Percentiles rank a stretch among this genome's conserved stretches.
Evolutionary conservation across 176 grass and related monocot genomes (phyloP).

Genomic region (Urochloa ruziziensis): DNA sequence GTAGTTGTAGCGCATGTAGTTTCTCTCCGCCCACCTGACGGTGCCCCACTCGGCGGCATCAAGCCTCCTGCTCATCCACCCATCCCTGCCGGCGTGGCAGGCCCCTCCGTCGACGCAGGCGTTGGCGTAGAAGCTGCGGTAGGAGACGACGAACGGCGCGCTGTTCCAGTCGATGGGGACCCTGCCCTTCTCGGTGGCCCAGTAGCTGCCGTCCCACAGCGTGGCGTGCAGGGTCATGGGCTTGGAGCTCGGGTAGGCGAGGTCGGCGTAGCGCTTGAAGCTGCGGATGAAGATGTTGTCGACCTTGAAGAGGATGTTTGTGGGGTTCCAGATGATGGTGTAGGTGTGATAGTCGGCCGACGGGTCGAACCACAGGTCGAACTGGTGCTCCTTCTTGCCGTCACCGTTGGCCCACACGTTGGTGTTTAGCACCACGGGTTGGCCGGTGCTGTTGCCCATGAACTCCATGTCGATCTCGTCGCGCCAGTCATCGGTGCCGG

Average conservation of each 20-base stretch:
- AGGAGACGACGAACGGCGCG: conserved; percentile 60
- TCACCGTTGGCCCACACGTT: conserved; percentile 14
- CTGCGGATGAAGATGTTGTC: conserved; percentile 16
- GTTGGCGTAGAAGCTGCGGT: conserved; percentile 41
- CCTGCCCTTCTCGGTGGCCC: conserved; percentile 65
- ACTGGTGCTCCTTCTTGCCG: conserved; percentile 37
- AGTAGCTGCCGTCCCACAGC: conserved; percentile 83
- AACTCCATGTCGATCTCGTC: conserved; percentile 30
- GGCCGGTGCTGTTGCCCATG: not conserved
- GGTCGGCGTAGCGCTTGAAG: conserved; percentile 73
- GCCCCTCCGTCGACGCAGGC: conserved; percentile 42
- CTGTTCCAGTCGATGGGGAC: conserved; percentile 57
- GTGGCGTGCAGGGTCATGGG: conserved; percentile 75
- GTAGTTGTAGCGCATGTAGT: conserved; percentile 47
- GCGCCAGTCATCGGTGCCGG: not conserved
- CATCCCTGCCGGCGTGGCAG: not conserved
- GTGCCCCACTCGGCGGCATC: not conserved
- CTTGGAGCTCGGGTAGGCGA: conserved; percentile 40
- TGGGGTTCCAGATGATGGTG: conserved; percentile 46
- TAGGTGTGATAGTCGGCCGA: conserved; percentile 53
- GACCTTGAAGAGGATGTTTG: conserved; percentile 57
- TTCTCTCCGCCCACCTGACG: conserved; percentile 35
- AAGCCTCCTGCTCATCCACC: conserved; percentile 33
- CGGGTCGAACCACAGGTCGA: conserved; percentile 61
- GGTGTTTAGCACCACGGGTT: not conserved